Base-by-base conservation (phyloP, 2,329 filamentous ascomycete species). In the Hypoxylon sp. region DNA sequence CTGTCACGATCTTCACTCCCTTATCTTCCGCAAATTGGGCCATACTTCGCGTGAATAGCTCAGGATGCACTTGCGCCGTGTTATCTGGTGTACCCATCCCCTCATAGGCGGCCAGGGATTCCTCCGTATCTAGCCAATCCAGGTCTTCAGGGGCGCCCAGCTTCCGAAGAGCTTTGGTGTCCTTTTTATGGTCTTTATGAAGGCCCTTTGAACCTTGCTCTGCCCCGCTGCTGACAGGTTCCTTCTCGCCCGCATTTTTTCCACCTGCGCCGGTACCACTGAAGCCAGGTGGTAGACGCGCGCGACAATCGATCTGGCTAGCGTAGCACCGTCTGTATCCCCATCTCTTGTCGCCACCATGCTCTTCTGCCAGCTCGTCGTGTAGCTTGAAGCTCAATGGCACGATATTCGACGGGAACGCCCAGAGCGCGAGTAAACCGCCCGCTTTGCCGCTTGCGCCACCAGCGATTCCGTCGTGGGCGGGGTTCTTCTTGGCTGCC, bases 391-490 rank as follows among this genome's bases (percentile, higher is more conserved):
- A 94, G 76, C 89, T 92, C 57, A 95, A 80, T 0, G 90, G 90
- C 0, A 93, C 92, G 50, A 94, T 89, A 72, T 85, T 88, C 61
- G 81, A 84, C 0, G 92, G 92, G 74, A 93, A 94, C 3, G 92
- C 92, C 91, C 92, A 94, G 10, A 91, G 80, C 2, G 90, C 92
- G 3, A 94, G 84, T 7, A 94, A 81, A 3, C 92, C 92, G 7
- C 92, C 92, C 0, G 92, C 92, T 81, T 94, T 94, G 30, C 92
- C 92, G 44, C 90, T 93, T 25, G 92, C 91, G 22, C 91, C 92
- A 30, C 91, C 90, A 2, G 92, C 92, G 73, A 94, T 91, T 61
- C 79, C 79, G 10, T 78, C 76, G 69, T 80, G 78, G 8, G 78
- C 74, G n/a, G 76, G 74, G 71, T 79, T 79, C 46, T 55, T 66